These are phyloP conservation scores for Cardamine occulta DNA, from an alignment of 345 rosid genomes.

Conservation along the genomic window DNA sequence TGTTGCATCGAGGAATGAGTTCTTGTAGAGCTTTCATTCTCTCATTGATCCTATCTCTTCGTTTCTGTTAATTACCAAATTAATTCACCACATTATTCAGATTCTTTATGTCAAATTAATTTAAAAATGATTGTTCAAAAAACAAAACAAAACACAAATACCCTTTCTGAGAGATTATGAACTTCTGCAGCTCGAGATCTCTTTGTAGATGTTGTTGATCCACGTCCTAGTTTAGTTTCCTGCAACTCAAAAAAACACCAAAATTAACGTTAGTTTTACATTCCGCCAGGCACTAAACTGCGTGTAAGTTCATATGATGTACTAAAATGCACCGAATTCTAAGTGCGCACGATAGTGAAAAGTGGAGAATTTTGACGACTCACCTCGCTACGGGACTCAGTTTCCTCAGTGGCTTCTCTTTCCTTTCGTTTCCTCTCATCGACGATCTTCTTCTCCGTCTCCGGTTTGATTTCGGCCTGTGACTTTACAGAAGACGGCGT, in stretches of 20 bases:
- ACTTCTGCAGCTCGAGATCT: conserved; percentile 94
- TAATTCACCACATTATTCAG: conserved; percentile 47
- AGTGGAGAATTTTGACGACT: conserved; percentile 21
- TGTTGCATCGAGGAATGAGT: conserved; percentile 49
- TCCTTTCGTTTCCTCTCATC: conserved; percentile 77
- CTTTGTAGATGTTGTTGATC: conserved; percentile 67
- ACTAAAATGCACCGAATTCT: conserved; percentile 25
- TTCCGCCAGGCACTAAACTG: not conserved
- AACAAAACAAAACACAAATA: conserved; percentile 12
- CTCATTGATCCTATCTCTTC: conserved; percentile 82
- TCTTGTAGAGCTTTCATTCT: conserved; percentile 77
- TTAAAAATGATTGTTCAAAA: not conserved
- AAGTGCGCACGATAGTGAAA: conserved; percentile 29
- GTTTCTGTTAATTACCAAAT: conserved; percentile 56
- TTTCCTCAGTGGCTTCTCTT: conserved; percentile 53
- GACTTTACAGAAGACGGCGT: conserved; percentile 61
- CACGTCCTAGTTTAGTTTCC: conserved; percentile 57
- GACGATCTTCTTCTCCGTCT: conserved; percentile 39
- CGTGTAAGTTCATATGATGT: not conserved
- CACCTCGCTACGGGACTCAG: conserved; percentile 73
- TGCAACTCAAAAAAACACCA: conserved; percentile 7
- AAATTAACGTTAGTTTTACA: not conserved
- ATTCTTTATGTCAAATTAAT: conserved; percentile 35
- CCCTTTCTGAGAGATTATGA: conserved; percentile 98
- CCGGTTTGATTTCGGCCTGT: conserved; percentile 56